Conservation (phyloP, 139 green algal species). For the Auxenochlorella protothecoides region DNA sequence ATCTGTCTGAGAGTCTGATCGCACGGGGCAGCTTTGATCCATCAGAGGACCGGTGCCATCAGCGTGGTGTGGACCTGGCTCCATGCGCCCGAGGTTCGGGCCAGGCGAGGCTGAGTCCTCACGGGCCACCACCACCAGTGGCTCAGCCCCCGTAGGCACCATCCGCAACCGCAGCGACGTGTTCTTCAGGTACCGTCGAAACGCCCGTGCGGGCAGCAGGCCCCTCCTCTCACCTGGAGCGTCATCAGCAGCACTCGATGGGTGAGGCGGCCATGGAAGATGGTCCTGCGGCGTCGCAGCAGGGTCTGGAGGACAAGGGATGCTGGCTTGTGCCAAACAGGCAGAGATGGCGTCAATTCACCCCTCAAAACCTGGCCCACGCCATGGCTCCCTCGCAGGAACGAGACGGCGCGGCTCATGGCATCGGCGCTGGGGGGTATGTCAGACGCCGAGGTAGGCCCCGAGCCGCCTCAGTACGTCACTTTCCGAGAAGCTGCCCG, state of each 20-base stretch:
- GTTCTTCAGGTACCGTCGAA: conserved; percentile 38
- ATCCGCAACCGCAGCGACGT: conserved; percentile 38
- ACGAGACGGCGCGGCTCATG: conserved; percentile 30
- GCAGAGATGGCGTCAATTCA: too few species aligned
- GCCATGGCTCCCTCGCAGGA: conserved; percentile 1
- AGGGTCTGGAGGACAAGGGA: too few species aligned
- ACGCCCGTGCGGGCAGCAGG: conserved; percentile 17
- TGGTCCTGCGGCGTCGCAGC: too few species aligned
- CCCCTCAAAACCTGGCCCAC: too few species aligned
- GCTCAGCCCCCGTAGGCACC: conserved; percentile 9
- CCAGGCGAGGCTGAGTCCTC: too few species aligned
- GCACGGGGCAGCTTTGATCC: too few species aligned
- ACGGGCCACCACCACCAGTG: conserved; percentile 8
- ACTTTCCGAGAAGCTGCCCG: background rate
- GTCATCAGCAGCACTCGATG: background rate
- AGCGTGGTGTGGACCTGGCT: too few species aligned
- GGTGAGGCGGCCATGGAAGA: background rate
- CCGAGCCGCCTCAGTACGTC: background rate
- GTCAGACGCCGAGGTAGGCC: conserved; percentile 5
- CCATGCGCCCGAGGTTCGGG: too few species aligned
- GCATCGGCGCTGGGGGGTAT: conserved; percentile 31
- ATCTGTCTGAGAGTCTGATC: too few species aligned
- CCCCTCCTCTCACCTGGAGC: background rate
- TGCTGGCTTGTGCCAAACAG: too few species aligned
- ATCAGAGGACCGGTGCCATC: too few species aligned